A percentile compares a stretch with the other conserved stretches of the same genome.
These are phyloP conservation scores for Solanum dulcamara DNA, from an alignment of 257 asterid species.

Conservation along the genomic window DNA sequence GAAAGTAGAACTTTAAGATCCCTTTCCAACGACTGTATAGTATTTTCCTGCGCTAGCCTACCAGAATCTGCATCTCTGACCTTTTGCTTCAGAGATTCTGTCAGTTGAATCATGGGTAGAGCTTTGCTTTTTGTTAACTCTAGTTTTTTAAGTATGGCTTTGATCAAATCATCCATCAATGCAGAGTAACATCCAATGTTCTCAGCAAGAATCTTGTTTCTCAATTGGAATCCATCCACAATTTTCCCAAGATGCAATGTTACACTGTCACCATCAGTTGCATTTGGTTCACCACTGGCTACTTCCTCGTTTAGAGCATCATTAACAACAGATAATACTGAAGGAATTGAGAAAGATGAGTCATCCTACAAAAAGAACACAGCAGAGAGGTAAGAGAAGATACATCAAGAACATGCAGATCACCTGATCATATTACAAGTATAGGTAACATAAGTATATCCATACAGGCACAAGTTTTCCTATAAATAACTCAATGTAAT, in stretches of 20 bases:
- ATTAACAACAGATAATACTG: constrained; percentile 22
- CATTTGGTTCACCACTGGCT: constrained; percentile 32
- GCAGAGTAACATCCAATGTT: constrained; percentile 37
- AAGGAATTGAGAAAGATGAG: constrained; percentile 28
- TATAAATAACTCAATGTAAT: neutral
- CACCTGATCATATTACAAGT: neutral
- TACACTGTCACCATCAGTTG: constrained; percentile 38
- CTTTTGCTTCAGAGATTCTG: constrained; percentile 41
- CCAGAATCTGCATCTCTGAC: constrained; percentile 38
- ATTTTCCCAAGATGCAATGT: constrained; percentile 36
- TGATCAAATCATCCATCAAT: constrained; percentile 43
- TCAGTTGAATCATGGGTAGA: constrained; percentile 17
- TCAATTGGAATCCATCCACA: constrained; percentile 48
- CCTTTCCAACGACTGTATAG: constrained; percentile 35
- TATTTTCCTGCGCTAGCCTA: constrained; percentile 36
- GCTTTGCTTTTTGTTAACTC: constrained; percentile 30
- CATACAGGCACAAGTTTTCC: neutral
- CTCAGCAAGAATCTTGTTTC: constrained; percentile 54
- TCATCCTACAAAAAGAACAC: constrained; percentile 42
- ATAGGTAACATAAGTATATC: neutral
- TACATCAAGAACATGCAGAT: neutral
- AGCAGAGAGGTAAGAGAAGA: neutral
- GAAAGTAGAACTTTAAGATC: constrained; percentile 40
- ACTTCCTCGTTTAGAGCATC: constrained; percentile 26
- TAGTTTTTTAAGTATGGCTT: constrained; percentile 34